phyloP scores from a whole-genome alignment of 257 asterid genomes.

The Solanum megistacrolobum region DNA sequence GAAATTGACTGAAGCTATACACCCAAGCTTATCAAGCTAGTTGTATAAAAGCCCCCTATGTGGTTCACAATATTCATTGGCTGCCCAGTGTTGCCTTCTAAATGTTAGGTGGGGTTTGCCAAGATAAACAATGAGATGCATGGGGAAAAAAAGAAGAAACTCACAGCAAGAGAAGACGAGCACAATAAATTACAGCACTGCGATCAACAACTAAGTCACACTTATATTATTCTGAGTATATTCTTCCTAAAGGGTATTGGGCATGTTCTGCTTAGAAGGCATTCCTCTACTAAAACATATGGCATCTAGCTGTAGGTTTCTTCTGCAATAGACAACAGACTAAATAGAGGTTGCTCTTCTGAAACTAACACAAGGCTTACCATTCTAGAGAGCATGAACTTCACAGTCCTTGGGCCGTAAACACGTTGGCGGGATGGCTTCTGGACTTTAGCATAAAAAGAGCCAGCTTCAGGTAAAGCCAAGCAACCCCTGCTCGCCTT shows the following conservation, averaged over 20 bases:
- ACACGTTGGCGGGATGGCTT: conserved; percentile 91
- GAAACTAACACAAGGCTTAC: conserved; percentile 24
- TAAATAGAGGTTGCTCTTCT: neutral
- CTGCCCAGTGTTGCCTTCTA: neutral
- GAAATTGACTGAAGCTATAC: neutral
- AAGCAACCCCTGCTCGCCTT: conserved; percentile 92
- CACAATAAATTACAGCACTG: neutral
- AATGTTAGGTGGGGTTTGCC: neutral
- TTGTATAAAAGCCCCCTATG: neutral
- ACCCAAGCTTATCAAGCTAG: neutral
- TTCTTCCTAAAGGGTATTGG: neutral
- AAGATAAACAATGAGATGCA: neutral
- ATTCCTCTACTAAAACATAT: neutral
- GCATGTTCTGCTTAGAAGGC: neutral
- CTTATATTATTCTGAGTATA: neutral
- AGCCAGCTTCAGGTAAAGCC: conserved; percentile 84
- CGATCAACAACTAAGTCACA: neutral
- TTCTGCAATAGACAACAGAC: neutral
- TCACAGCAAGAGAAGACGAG: neutral
- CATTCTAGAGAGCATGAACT: conserved; percentile 83
- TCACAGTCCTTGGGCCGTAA: conserved; percentile 85
- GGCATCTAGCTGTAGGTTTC: neutral
- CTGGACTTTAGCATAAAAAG: conserved; percentile 89
- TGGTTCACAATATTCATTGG: neutral
- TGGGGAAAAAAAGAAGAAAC: neutral